phyloP scores from a whole-genome alignment of 176 grass and related monocot species.

The Cenchrus americanus region DNA sequence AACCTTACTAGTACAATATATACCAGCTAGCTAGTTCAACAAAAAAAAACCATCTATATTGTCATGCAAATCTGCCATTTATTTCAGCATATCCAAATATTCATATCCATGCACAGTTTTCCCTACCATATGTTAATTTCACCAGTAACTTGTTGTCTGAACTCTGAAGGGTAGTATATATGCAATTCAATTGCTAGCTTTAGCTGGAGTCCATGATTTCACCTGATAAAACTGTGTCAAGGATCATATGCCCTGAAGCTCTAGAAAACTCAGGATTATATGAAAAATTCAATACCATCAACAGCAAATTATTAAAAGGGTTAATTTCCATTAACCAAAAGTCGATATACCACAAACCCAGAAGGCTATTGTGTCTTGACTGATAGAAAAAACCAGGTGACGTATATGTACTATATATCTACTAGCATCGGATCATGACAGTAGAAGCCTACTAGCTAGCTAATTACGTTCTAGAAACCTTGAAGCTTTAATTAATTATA shows the following conservation, averaged over 20 bases:
- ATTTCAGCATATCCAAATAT: background rate
- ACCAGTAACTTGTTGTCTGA: background rate
- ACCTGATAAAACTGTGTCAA: constrained; percentile 23
- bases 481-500: background rate
- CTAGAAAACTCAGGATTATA: background rate
- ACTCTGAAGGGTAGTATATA: background rate
- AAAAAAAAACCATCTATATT: background rate
- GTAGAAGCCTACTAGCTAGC: background rate
- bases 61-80: background rate
- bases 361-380: background rate
- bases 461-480: background rate
- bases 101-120: background rate
- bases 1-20: background rate
- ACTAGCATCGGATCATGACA: constrained; percentile 36
- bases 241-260: background rate
- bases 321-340: background rate
- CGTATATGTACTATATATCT: background rate
- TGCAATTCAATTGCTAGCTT: background rate
- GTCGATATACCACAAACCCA: constrained; percentile 21
- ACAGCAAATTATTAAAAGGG: constrained; percentile 19
- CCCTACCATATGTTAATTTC: background rate
- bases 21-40: background rate
- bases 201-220: constrained; percentile 9
- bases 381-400: background rate
- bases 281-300: constrained; percentile 6